phyloP scores from a whole-genome alignment of 164 flowering plant species.

The Stephania cephalantha region DNA sequence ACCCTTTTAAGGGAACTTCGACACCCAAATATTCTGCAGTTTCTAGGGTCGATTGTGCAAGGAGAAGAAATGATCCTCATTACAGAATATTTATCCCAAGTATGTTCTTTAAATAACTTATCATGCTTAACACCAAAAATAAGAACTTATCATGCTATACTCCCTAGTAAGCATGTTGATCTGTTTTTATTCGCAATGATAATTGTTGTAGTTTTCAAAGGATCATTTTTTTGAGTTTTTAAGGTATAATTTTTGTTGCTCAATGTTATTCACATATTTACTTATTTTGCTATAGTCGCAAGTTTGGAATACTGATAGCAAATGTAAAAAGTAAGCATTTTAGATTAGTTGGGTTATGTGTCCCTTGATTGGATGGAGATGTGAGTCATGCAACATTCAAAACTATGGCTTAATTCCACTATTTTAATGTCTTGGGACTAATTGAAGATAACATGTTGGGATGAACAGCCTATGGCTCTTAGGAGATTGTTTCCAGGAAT shows the following conservation, averaged over 20 bases:
- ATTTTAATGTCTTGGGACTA: no score
- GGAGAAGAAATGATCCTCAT: conserved; percentile 51
- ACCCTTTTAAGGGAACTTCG: conserved; percentile 41
- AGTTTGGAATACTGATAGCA: no score
- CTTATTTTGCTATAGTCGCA: no score
- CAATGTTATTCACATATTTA: neutral
- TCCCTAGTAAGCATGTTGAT: neutral
- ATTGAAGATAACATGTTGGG: no score
- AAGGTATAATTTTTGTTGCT: neutral
- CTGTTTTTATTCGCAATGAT: no score
- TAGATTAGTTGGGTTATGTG: no score
- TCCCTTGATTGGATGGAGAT: no score
- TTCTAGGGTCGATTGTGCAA: conserved; percentile 49
- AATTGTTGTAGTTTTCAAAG: neutral
- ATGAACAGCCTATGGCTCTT: no score
- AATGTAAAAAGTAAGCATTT: no score
- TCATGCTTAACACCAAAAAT: neutral
- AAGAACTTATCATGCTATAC: neutral
- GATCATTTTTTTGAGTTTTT: neutral
- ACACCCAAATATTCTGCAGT: conserved; percentile 65
- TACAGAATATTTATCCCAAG: conserved; percentile 49
- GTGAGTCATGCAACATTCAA: no score
- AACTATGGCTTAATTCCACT: no score
- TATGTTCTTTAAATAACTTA: conserved; percentile 17
- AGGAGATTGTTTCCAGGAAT: no score